Evolutionary conservation across 225 moss, liverwort and hornwort species (phyloP), one percentile per base, ranked within the genome.

Genomic region (Ulota crispa): DNA sequence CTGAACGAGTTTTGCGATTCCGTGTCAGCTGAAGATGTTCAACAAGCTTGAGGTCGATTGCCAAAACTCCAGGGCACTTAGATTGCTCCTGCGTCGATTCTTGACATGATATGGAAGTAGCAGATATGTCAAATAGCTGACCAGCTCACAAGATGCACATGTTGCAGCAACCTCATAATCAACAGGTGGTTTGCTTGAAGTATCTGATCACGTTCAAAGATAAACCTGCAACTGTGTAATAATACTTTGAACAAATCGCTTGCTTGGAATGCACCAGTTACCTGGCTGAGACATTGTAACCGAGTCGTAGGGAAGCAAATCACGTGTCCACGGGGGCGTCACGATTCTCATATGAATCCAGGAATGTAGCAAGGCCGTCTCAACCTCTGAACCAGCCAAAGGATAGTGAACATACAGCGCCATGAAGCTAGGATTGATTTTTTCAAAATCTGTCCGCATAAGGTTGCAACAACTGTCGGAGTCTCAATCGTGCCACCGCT

Each of bases 281-380:
- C 15, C 61, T 24, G 64, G 11, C 41, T 74, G 50, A 64, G 30
- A 32, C 21, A 4, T 20, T 61, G 34, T 23, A 14, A 41, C 70
- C 30, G 41, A 78, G 54, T 34, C 45, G 6, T 24, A 50, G 60
- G 74, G 39, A 24, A 74, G 57, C n/a, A 74, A 37, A 39, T 52
- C 60, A 45, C 34, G 21, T 23, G 36, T 50, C 37, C 37, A 37
- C 27, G 5, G 28, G 28, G 0, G 60, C 45, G 8, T 37, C 78
- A 72, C 56, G 43, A 50, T 30, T 39, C 56, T 41, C 32, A 79
- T 68, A 39, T 19, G 57, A 73, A 78, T 31, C 42, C 19, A 83
- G 41, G 31, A 83, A 24, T 21, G 26, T 19, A 52, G 60, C n/a
- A 41, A 73, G 30, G 50, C 30, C 68, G 24, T 28, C 50, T 21